phyloP scores from a whole-genome alignment of 2,329 filamentous ascomycete species.

The Exophiala sp. region DNA sequence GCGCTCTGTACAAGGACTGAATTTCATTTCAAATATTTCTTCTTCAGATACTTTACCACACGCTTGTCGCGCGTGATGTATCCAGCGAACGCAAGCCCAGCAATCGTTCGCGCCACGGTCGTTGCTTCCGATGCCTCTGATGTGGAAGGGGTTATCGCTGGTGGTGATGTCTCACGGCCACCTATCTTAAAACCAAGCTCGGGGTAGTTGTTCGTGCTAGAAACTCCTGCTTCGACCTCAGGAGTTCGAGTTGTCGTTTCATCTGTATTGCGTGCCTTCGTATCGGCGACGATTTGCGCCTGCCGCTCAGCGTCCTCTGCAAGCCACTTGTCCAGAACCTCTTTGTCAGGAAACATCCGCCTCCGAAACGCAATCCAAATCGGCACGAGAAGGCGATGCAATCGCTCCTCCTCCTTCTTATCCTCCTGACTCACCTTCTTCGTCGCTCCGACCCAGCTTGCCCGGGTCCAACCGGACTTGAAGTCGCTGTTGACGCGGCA shows the following conservation, averaged over 20 bases:
- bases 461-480: slow-evolving; percentile 12
- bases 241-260: background rate
- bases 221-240: background rate
- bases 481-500: slow-evolving; percentile 20
- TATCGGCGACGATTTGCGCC: background rate
- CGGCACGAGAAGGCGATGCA: slow-evolving; percentile 28
- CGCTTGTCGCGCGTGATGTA: slow-evolving; percentile 2
- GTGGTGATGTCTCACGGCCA: background rate
- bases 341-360: slow-evolving; percentile 25
- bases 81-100: slow-evolving; percentile 20
- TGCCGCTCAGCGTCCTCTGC: slow-evolving; percentile 10
- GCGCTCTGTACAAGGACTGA: too few species aligned
- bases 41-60: slow-evolving; percentile 5
- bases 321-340: slow-evolving; percentile 20
- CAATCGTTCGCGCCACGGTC: slow-evolving; percentile 18
- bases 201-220: slow-evolving; percentile 5
- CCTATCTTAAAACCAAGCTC: slow-evolving; percentile 18
- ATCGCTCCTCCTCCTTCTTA: slow-evolving; percentile 23
- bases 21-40: background rate
- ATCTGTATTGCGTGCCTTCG: background rate
- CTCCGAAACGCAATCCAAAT: slow-evolving; percentile 28
- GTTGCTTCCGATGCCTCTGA: slow-evolving; percentile 1
- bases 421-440: slow-evolving; percentile 14
- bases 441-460: slow-evolving; percentile 13
- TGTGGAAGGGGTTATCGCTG: background rate